Base-by-base conservation (phyloP, 1,284 basidiomycete genomes). In the Tilletiopsis washingtonensis region DNA sequence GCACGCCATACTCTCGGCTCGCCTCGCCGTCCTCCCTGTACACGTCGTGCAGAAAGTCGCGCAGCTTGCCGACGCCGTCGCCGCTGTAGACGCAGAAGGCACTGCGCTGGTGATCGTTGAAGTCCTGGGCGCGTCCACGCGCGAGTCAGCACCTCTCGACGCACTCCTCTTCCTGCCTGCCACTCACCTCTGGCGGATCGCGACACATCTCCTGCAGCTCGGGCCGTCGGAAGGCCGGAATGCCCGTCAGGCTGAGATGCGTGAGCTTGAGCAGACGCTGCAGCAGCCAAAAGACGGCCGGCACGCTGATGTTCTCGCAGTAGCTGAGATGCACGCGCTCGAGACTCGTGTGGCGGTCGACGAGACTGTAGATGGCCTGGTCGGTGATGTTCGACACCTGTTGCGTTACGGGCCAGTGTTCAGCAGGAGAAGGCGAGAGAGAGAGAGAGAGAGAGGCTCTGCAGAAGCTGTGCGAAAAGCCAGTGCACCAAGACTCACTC, bases 41-140 rank as follows among this genome's bases (percentile, higher is more conserved):
- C 3, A 60, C 64, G 1, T 40, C 25, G 32, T 57, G 56, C 41
- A 73, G 48, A 44, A 46, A 91, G 21, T 82, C 77, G 36, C 93
- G 81, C 26, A 99, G 79, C 48, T 90, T 84, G 19, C 80, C 77
- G 1, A 99, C 87, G 4, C 93, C 91, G 59, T 85, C 85, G 34
- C 90, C 90, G 4, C 90, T 93, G 75, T 90, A 99, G 11, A 99
- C 94, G 74, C 94, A 98, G 72, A 98, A 99, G 2, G 88, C 83
- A n/a, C 82, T 78, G 43, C 89, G 83, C 74, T 98, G 94, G 47
- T 84, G 85, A 25, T 84, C 79, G 69, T 88, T 97, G 74, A 96
- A 98, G 51, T 91, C 88, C 87, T 91, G 58, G n/a, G 24, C 27
- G 48, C 17, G 45, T n/a, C n/a, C n/a, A n/a, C n/a, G n/a, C n/a